Percentiles rank a stretch among this genome's conserved stretches.
phyloP scores from a whole-genome alignment of 495 filamentous ascomycete genomes.

The Xylaria scruposa region DNA sequence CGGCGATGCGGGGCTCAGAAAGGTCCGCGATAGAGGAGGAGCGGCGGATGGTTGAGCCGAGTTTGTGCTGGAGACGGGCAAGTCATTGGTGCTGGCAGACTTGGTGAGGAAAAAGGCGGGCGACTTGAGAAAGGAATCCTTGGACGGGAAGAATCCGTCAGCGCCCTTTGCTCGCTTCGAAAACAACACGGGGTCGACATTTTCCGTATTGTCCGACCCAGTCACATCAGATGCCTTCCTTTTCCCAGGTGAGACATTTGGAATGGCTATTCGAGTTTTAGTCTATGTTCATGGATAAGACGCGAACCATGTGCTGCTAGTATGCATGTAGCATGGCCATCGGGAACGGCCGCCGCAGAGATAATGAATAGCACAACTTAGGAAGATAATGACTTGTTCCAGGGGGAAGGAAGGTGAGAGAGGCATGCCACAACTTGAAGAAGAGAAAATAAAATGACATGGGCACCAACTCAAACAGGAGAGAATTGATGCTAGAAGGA shows the following conservation, averaged over 20 bases:
- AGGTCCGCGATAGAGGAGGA: slow-evolving; percentile 47
- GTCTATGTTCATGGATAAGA: slow-evolving; percentile 15
- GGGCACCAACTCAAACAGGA: background rate
- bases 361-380: background rate
- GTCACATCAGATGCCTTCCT: slow-evolving; percentile 53
- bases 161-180: slow-evolving; percentile 74
- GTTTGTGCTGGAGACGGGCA: slow-evolving; percentile 36
- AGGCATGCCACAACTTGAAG: no score
- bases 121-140: slow-evolving; percentile 57
- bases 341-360: background rate
- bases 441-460: background rate
- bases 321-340: background rate
- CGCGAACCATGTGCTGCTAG: background rate
- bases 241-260: slow-evolving; percentile 46
- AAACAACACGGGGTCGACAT: slow-evolving; percentile 74
- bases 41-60: slow-evolving; percentile 37
- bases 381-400: background rate
- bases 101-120: slow-evolving; percentile 52
- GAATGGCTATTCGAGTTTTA: slow-evolving; percentile 45
- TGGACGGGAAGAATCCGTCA: slow-evolving; percentile 51
- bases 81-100: slow-evolving; percentile 45
- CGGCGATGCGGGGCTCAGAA: slow-evolving; percentile 56
- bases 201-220: slow-evolving; percentile 72
- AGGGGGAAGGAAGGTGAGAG: no score
- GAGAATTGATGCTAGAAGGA: background rate